Evolutionary conservation across 371 early-diverging fungal genomes (phyloP), one percentile per base, ranked within the genome.

Genomic region (Lichtheimia ramosa): DNA sequence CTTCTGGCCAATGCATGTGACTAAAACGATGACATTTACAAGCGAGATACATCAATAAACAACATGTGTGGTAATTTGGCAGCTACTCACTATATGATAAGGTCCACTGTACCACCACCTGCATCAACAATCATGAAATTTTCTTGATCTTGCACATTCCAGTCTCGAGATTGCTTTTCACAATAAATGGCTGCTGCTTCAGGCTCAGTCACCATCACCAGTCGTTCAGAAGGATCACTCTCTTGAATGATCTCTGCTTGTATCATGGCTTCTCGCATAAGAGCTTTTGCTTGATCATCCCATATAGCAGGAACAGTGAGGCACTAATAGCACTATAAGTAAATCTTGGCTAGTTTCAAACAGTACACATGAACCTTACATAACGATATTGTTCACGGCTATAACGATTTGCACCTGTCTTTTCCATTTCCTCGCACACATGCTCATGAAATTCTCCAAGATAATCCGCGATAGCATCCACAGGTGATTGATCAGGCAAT

Each of bases 51-150:
- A 1, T 34, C 6, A 34, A 0, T 2, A 34, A 34, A 2, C 1
- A 34, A 8, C 34, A 34, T 27, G 4, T 2, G 2, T 34, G 6
- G 34, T 8, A 34, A 34, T 34, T 34, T 34, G 34, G 10, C 10
- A 34, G 34, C 34, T 34, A 34, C 34, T 34, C 10, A 67, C 67
- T 67, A 68, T 23, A 75, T 65, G 27, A 77, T 83, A 48, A 86
- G 58, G 69, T 86, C 86, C 0, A 86, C 82, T 1, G 86, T 86
- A 51, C 86, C 84, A 51, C 86, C 86, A 60, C 86, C 86, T 42
- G 85, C 84, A 75, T 86, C 86, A 51, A 83, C 81, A 43, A 86
- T 83, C 76, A 86, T 81, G 61, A 86, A 84, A 13, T 61, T 66
- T 48, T 74, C 73, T 8, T 65, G 70, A 54, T 72, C 71, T 4